Evolutionary conservation across 768 basidiomycete species (phyloP).

Genomic region (Daedaleopsis sinensis): DNA sequence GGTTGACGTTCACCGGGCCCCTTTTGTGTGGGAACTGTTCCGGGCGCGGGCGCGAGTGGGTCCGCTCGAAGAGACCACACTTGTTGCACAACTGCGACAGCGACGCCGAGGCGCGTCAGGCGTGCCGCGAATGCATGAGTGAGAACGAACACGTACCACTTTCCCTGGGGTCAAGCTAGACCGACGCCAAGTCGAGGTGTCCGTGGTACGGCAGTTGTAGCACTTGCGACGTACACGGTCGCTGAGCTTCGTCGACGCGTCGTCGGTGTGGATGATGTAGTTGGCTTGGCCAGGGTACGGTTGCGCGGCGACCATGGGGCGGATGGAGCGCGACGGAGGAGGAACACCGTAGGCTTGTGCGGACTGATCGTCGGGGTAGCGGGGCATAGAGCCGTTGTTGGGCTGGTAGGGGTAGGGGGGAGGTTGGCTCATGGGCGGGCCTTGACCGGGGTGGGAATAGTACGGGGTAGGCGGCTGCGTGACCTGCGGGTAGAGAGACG

Average conservation of each 20-base stretch:
- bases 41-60: conserved; percentile 76
- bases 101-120: conserved; percentile 1
- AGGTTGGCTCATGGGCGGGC: conserved; percentile 18
- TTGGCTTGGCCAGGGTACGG: conserved; percentile 43
- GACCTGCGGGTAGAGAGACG: conserved; percentile 33
- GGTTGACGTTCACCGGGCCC: conserved; percentile 56
- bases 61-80: conserved; percentile 80
- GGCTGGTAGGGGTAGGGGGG: conserved; percentile 22
- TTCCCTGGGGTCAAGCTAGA: conserved; percentile 80
- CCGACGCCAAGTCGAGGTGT: conserved; percentile 81
- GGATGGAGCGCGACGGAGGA: conserved; percentile 28
- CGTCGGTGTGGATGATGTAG: conserved; percentile 63
- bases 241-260: conserved; percentile 79
- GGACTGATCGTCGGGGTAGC: conserved; percentile 16
- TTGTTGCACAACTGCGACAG: conserved; percentile 52
- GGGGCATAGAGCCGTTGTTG: conserved; percentile 12
- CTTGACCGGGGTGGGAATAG: conserved; percentile 20
- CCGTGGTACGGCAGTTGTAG: conserved; percentile 86
- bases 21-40: conserved; percentile 84
- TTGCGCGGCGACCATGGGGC: conserved; percentile 32
- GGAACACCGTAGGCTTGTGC: conserved; percentile 23
- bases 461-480: conserved; percentile 28
- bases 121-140: not conserved
- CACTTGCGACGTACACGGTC: conserved; percentile 77
- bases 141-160: conserved; percentile 47